Conservation (phyloP, 441 rosid genomes). For the Dalechampia spathulata region DNA sequence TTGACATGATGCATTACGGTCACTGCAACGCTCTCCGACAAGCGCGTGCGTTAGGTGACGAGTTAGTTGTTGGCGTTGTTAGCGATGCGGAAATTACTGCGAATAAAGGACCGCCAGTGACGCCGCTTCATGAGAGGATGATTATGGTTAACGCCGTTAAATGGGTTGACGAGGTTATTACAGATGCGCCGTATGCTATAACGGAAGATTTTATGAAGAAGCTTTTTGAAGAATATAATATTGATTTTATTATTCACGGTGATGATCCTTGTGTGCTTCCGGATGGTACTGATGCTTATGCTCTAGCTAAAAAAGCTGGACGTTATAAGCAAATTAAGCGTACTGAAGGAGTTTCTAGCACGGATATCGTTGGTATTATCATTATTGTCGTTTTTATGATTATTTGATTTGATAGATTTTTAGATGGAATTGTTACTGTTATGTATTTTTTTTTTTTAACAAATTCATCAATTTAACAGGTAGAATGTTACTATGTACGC, state of each 20-base stretch:
- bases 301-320: slow-evolving; percentile 57
- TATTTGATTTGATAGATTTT: no score
- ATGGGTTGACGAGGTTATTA: slow-evolving; percentile 67
- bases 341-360: slow-evolving; percentile 64
- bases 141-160: slow-evolving; percentile 63
- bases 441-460: no score
- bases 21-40: slow-evolving; percentile 77
- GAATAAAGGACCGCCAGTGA: slow-evolving; percentile 68
- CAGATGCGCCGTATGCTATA: slow-evolving; percentile 61
- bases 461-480: no score
- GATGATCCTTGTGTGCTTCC: slow-evolving; percentile 65
- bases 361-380: slow-evolving; percentile 46
- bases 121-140: slow-evolving; percentile 51
- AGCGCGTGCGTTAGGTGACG: slow-evolving; percentile 60
- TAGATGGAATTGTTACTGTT: no score
- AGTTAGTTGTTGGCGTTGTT: slow-evolving; percentile 61
- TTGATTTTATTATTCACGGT: slow-evolving; percentile 62
- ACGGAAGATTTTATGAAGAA: slow-evolving; percentile 59
- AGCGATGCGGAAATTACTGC: slow-evolving; percentile 59
- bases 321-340: slow-evolving; percentile 71
- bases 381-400: no score
- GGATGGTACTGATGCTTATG: slow-evolving; percentile 63
- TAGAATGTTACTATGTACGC: slow-evolving; percentile 68
- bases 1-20: slow-evolving; percentile 83
- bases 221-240: slow-evolving; percentile 46